Conservation (phyloP, 2,329 filamentous ascomycete species). For the Cytospora mali region DNA sequence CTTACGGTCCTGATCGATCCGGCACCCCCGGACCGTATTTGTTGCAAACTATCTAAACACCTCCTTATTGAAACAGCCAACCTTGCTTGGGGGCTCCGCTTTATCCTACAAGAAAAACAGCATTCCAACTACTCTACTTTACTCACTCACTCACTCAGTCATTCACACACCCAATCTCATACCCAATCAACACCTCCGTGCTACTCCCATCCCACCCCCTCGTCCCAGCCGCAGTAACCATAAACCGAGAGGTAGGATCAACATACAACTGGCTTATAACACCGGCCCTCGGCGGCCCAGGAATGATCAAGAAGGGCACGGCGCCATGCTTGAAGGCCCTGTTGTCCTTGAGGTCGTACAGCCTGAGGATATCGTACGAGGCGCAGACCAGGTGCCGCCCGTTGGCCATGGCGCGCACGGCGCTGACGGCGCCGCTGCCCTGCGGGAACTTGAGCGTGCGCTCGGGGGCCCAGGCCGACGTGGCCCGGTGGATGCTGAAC, state of each 20-base stretch:
- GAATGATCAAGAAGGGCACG: conserved; percentile 94
- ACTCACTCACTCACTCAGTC: no score
- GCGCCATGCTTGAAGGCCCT: conserved; percentile 70
- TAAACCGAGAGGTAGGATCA: conserved; percentile 84
- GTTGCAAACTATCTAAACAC: no score
- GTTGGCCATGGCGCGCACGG: conserved; percentile 88
- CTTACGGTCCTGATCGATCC: no score
- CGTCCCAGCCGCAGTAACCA: conserved; percentile 90
- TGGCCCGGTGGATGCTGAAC: conserved; percentile 79
- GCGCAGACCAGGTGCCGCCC: conserved; percentile 83
- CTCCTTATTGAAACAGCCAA: neutral
- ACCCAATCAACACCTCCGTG: conserved; percentile 91
- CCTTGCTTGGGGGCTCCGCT: no score
- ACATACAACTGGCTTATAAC: conserved; percentile 86
- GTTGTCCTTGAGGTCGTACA: conserved; percentile 82
- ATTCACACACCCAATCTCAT: conserved; percentile 67
- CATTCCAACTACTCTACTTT: no score
- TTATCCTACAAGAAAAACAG: no score
- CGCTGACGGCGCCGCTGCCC: conserved; percentile 87
- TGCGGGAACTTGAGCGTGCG: conserved; percentile 84
- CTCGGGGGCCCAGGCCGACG: conserved; percentile 62
- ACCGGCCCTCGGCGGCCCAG: conserved; percentile 79
- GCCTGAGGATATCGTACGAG: conserved; percentile 86
- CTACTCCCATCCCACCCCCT: conserved; percentile 90
- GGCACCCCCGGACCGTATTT: no score